Evolutionary conservation across 495 filamentous ascomycete genomes (phyloP).

Genomic region (Alectoria sarmentosa): DNA sequence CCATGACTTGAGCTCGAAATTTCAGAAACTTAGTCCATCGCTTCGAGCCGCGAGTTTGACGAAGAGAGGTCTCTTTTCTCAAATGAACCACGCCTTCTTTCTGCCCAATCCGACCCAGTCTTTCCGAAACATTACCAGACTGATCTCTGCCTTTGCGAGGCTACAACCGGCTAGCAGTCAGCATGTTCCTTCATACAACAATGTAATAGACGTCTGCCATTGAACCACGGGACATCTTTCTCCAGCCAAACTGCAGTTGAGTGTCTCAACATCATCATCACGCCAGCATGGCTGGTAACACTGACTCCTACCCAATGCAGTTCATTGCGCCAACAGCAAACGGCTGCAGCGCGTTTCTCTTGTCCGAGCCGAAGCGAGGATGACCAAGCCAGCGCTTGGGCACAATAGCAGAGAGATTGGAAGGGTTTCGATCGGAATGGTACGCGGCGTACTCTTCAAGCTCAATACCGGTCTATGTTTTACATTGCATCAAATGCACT

Average conservation of each 20-base stretch:
- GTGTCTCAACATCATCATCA: neutral
- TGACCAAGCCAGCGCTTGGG: neutral
- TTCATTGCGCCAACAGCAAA: neutral
- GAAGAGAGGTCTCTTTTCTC: neutral
- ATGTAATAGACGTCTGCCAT: neutral
- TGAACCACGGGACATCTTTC: neutral
- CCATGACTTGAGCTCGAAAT: neutral
- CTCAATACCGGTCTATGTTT: neutral
- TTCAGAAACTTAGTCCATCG: neutral
- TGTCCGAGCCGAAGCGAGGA: neutral
- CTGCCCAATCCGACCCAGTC: neutral
- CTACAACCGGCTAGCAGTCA: neutral
- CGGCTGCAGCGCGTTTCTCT: neutral
- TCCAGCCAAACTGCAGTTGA: neutral
- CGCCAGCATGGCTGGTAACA: too few relatives aligned
- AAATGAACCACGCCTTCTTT: neutral
- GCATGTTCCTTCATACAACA: neutral
- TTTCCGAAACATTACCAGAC: neutral
- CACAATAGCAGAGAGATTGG: neutral
- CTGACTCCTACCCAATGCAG: neutral
- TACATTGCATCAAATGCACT: neutral
- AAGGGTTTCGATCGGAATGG: neutral
- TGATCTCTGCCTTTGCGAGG: neutral
- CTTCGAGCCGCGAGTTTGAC: neutral
- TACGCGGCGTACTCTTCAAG: neutral